Base-by-base conservation (phyloP, 2,329 filamentous ascomycete genomes). In the Sarocladium kiliense region DNA sequence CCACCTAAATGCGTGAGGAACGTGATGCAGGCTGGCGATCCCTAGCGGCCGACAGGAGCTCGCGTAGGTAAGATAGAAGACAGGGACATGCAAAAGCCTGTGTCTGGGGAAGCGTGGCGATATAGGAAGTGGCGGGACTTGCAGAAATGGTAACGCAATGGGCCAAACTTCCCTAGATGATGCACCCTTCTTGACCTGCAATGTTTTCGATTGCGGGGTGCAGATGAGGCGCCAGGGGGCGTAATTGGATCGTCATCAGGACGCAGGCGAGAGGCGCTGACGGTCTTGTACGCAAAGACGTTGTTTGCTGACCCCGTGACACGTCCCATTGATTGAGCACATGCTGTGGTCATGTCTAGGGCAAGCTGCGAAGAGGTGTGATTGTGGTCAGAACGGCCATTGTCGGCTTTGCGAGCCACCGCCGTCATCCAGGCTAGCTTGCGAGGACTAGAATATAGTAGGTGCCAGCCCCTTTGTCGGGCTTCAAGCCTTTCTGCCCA, bases 391-490 rank as follows among this genome's bases (percentile, higher is more conserved):
- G 23, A 18, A 47, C 47, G 47, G 47, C 47, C 47, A 51, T 36
- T 14, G 18, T 51, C 47, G 47, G 47, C 47, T 51, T 51, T 51
- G 25, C 18, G 26, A 51, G 47, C 47, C n/a, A 51, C 27, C 30
- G 21, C 16, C 27, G n/a, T 36, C 47, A 51, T 21, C n/a, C 18
- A 11, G 47, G 16, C 30, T 16, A 3, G 30, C 10, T 36, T 27
- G 47, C 47, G 11, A 51, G n/a, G 7, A 21, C 18, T 27, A 21
- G 3, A 9, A 3, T 36, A 51, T 34, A 51, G 47, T 51, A 51
- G 26, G 47, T 51, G 47, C 10, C 47, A 51, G 47, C 47, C 47
- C 18, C 11, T 23, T 10, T 36, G 30, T 36, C 27, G 14, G 21
- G 11, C 3, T 23, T 14, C 18, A 10, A 12, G 18, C 27, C 18